Conservation (phyloP, 2,329 filamentous ascomycete species). For the Neurospora sp. region DNA sequence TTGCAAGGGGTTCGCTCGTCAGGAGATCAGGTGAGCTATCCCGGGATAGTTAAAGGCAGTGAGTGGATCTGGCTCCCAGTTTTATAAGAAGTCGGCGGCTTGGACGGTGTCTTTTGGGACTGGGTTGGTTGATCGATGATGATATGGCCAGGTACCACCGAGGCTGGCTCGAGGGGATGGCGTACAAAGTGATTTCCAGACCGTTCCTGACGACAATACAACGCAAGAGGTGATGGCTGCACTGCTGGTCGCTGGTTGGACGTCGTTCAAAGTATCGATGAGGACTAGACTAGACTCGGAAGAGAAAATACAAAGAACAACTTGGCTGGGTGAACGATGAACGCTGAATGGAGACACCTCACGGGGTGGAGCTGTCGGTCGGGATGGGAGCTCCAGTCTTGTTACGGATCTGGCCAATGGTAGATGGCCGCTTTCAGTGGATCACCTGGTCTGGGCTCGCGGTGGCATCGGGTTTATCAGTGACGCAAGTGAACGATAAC, state of each 20-base stretch:
- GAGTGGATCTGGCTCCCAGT: background rate
- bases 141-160: background rate
- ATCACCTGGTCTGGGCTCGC: conserved; percentile 12
- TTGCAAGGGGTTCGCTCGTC: background rate
- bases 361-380: background rate
- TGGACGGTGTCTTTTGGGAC: background rate
- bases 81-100: background rate
- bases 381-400: background rate
- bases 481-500: conserved; percentile 14
- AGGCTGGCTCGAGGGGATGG: background rate
- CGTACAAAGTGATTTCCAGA: background rate
- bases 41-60: background rate
- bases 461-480: conserved; percentile 14
- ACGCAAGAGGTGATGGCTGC: background rate
- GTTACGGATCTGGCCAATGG: background rate
- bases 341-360: background rate
- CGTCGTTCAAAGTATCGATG: background rate
- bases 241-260: background rate
- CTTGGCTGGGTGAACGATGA: background rate
- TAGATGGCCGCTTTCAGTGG: conserved; percentile 1
- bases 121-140: background rate
- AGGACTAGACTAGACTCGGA: background rate
- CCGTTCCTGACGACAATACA: background rate
- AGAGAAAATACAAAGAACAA: background rate
- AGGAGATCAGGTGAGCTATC: background rate